A percentile compares a stretch with the other conserved stretches of the same genome.
Evolutionary conservation across 2,329 filamentous ascomycete species (phyloP).

Genomic region (Microcyclospora tardicrescens): DNA sequence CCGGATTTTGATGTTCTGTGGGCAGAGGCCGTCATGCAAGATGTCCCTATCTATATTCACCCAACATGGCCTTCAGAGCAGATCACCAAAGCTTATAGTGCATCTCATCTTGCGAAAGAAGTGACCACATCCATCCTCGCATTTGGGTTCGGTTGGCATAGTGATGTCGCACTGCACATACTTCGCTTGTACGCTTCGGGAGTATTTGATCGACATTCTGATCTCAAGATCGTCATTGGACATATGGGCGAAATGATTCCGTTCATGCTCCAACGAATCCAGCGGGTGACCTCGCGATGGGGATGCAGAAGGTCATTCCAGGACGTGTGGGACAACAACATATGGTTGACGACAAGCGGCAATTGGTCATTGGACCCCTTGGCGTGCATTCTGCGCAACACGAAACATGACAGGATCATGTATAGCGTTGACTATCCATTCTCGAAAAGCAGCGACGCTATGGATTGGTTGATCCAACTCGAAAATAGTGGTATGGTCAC

Average conservation of each 20-base stretch:
- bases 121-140: no score
- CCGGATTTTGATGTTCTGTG: no score
- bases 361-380: constrained; percentile 39
- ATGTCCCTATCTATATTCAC: no score
- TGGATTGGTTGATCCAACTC: constrained; percentile 35
- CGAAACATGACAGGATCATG: constrained; percentile 35
- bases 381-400: constrained; percentile 22
- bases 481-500: constrained; percentile 35
- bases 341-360: constrained; percentile 46
- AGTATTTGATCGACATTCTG: constrained; percentile 40
- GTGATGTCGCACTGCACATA: no score
- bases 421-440: constrained; percentile 48
- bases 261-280: constrained; percentile 38
- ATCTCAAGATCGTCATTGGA: constrained; percentile 40
- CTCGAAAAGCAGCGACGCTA: constrained; percentile 29
- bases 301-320: no score
- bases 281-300: constrained; percentile 10
- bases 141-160: no score
- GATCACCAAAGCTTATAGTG: no score
- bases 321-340: constrained; percentile 31
- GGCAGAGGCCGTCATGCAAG: no score
- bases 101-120: no score
- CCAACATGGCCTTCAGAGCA: no score
- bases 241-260: constrained; percentile 45
- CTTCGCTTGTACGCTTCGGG: constrained; percentile 38